Evolutionary conservation across 345 rosid species (phyloP).

Genomic region (Carallia pectinifolia): DNA sequence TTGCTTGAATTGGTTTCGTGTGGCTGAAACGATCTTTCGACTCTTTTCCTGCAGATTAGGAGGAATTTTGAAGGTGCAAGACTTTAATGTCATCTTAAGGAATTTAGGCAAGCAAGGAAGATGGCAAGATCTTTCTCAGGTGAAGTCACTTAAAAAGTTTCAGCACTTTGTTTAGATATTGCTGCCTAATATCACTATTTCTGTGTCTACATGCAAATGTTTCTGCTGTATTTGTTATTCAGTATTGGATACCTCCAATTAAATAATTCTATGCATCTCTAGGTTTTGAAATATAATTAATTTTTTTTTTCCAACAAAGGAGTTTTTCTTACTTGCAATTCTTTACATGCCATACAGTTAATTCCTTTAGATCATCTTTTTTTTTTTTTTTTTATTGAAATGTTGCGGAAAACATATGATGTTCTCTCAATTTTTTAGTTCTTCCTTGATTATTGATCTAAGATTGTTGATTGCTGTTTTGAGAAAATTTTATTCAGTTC

Average conservation of each 20-base stretch:
- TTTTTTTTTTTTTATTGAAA: too few relatives aligned
- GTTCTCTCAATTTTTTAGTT: too few relatives aligned
- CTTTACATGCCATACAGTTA: too few relatives aligned
- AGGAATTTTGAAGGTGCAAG: constrained; percentile 67
- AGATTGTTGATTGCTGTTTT: too few relatives aligned
- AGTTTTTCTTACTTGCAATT: too few relatives aligned
- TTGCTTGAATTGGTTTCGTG: not conserved
- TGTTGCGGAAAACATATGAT: too few relatives aligned
- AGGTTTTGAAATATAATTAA: not conserved
- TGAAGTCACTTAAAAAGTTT: constrained; percentile 17
- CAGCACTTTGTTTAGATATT: constrained; percentile 3
- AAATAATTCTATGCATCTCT: not conserved
- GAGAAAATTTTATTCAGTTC: too few relatives aligned
- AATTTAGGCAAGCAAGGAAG: constrained; percentile 62
- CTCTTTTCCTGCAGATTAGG: constrained; percentile 39
- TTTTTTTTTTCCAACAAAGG: not conserved
- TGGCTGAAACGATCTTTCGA: not conserved
- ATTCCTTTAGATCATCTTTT: too few relatives aligned
- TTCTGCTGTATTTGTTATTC: not conserved
- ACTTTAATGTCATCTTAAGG: constrained; percentile 68
- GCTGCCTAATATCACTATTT: not conserved
- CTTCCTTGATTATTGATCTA: too few relatives aligned
- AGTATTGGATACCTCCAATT: not conserved
- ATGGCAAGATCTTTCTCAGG: constrained; percentile 75
- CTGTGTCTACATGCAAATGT: constrained; percentile 1